phyloP scores from a whole-genome alignment of 305 asterid genomes.

The Solanum hybrid region DNA sequence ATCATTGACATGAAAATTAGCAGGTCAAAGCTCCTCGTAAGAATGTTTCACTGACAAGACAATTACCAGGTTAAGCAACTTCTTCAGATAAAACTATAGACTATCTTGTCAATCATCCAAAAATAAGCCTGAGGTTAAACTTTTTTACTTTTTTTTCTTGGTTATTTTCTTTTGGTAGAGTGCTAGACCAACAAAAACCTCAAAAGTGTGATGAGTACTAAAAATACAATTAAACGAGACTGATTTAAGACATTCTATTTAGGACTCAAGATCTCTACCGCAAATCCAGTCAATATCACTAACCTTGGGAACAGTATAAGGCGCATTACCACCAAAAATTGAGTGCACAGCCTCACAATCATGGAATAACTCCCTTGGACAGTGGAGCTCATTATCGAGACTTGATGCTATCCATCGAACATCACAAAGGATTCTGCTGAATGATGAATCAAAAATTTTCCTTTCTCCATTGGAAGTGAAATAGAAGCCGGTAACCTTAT shows the following conservation, averaged over 20 bases:
- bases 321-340: conserved; percentile 18
- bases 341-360: conserved; percentile 70
- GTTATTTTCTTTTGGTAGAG: background rate
- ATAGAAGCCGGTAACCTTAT: conserved; percentile 48
- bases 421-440: conserved; percentile 46
- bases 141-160: background rate
- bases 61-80: background rate
- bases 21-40: background rate
- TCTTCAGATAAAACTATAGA: background rate
- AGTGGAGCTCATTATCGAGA: conserved; percentile 45
- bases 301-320: conserved; percentile 31
- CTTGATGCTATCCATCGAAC: conserved; percentile 57
- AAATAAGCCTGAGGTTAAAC: background rate
- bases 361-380: conserved; percentile 66
- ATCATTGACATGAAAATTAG: background rate
- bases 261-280: background rate
- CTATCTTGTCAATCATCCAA: background rate
- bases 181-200: background rate
- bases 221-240: background rate
- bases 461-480: conserved; percentile 40
- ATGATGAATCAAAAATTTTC: conserved; percentile 16
- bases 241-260: background rate
- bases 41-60: background rate
- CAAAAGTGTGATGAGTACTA: background rate
- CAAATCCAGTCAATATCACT: background rate